Conservation (phyloP, 1,284 basidiomycete species). For the Ustilago vetiveriae region DNA sequence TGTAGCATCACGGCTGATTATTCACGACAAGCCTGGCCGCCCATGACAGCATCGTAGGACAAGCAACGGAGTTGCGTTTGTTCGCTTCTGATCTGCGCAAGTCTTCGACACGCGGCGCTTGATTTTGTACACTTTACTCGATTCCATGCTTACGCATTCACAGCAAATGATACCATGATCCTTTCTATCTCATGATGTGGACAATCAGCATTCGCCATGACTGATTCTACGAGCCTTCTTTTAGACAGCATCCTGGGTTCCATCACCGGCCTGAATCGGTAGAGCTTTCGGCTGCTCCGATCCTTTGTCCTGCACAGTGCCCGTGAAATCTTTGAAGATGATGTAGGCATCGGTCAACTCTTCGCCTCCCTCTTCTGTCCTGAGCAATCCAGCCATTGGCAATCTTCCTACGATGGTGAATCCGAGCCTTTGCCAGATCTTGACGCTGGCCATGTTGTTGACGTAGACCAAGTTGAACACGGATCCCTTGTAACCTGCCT, state of each 20-base stretch:
- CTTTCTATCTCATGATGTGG: too few relatives aligned
- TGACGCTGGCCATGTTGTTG: constrained; percentile 79
- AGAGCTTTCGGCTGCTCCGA: constrained; percentile 11
- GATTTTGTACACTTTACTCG: constrained; percentile 11
- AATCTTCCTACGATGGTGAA: constrained; percentile 85
- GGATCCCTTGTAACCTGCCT: constrained; percentile 78
- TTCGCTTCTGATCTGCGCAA: too few relatives aligned
- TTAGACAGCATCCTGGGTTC: constrained; percentile 15
- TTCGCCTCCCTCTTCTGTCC: constrained; percentile 71
- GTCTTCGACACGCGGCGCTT: constrained; percentile 20
- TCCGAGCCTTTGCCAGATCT: constrained; percentile 84
- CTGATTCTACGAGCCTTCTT: too few relatives aligned
- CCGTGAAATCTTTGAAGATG: constrained; percentile 79
- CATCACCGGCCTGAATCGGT: constrained; percentile 7
- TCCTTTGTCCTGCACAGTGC: constrained; percentile 13
- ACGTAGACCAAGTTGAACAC: constrained; percentile 94
- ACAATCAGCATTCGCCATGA: too few relatives aligned
- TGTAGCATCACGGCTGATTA: background rate
- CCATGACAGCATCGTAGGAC: background rate
- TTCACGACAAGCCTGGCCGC: background rate
- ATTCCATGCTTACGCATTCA: constrained; percentile 6
- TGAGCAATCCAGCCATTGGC: constrained; percentile 81
- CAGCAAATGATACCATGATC: constrained; percentile 35
- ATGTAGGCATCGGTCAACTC: constrained; percentile 90
- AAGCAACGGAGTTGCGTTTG: too few relatives aligned